Evolutionary conservation across 2,329 filamentous ascomycete genomes (phyloP), one percentile per base, ranked within the genome.

Genomic region (Trichoderma guizhouense): DNA sequence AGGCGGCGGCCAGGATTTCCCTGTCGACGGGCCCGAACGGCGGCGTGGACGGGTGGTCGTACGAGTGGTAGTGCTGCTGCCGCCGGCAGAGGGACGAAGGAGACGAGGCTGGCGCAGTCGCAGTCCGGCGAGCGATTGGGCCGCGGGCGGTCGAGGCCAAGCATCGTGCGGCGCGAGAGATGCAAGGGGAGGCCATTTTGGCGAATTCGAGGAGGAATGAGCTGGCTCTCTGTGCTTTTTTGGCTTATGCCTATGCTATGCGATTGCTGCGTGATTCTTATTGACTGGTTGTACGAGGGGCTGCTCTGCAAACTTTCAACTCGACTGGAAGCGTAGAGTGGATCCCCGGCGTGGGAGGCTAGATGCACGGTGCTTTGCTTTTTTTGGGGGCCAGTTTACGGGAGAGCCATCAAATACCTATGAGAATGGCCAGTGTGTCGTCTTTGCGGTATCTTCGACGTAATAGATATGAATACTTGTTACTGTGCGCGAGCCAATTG

Each of bases 1-100:
- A 89, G 21, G 95, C 92, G n/a, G 94, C 90, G 60, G 91, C 87
- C 74, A 99, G 92, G 79, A 98, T 97, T 71, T 88, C 84, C 57
- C 86, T 84, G 84, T 98, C 94, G 79, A 88, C 86, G 74, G 85
- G 81, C 78, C 86, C 89, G 85, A 93, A 97, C 73, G 88, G 86
- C 47, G 89, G 84, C 7, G 86, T 78, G 1, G 89, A 85, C 28
- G 81, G 81, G 78, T 94, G 91, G 78, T 93, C 88, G 82, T 90
- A 86, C 73, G 93, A 95, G 83, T 96, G 92, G 84, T 94, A 96
- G 78, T 58, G 66, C 74, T 77, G 65, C 57, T 58, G 65, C 73
- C 77, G 65, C 57, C 66, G 61, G 24, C 15, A 28, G n/a, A n/a
- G 43, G 2, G 36, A 43, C 36, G 36, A 39, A 18, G 36, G 15